Evolutionary conservation across 352 stramenopile genomes (phyloP), one percentile per base, ranked within the genome.

Genomic region (Phytophthora multivora): DNA sequence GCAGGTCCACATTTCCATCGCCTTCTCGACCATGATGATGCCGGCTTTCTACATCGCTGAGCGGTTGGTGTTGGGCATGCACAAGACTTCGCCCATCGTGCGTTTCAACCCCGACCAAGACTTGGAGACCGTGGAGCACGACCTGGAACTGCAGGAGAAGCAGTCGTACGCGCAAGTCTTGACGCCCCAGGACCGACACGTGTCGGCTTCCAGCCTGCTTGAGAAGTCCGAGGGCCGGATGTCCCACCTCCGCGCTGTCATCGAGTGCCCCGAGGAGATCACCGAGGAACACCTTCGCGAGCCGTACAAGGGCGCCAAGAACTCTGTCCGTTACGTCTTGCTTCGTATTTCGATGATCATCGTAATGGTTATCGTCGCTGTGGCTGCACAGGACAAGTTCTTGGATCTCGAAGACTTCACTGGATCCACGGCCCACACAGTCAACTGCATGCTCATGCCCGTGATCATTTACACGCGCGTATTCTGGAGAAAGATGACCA

Each of bases 361-460:
- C 43, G 23, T 59, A 40, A 59, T 65, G 57, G 49, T 59, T 10
- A 52, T 65, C 18, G 21, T 59, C 23, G 40, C 57, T 9, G 48
- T 65, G 15, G 47, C 48, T 40, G 35, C 35, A 5, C 35, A 40
- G 35, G 35, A 40, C 15, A 40, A 40, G 35, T 65, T 65, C 31
- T 33, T 64, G 23, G 57, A 65, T 26, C 30, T 65, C 3, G 36
- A 65, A n/a, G 76, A 83, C 55, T 74, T 85, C 28, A 69, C 75
- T 15, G 74, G 76, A 13, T 69, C 76, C 12, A 79, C 70, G 2
- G 59, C 52, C 12, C 70, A 83, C 55, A 83, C 75, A 8, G 43
- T 80, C 21, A 85, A 74, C 68, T 85, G 73, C 60, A 80, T 85
- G 43, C 47, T 77, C 16, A 58, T 88, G 49, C 76, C 76, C 2